phyloP scores from a whole-genome alignment of 768 basidiomycete species.

The Xerocomellus dryophilus region DNA sequence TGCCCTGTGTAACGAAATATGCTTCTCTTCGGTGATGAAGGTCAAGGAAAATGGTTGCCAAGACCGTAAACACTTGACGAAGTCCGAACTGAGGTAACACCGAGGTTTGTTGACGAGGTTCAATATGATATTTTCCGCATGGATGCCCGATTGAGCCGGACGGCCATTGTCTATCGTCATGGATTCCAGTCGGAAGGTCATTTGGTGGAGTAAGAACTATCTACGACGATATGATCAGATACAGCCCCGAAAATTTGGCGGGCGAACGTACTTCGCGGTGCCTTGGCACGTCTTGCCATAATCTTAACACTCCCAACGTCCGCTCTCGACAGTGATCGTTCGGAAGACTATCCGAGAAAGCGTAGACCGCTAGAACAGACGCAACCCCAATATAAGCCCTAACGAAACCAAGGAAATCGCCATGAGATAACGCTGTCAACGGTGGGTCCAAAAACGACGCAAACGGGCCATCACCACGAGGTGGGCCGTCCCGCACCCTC shows the following conservation, averaged over 20 bases:
- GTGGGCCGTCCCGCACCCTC: constrained; percentile 14
- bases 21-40: constrained; percentile 59
- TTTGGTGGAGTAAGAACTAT: constrained; percentile 73
- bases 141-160: constrained; percentile 59
- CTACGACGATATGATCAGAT: constrained; percentile 35
- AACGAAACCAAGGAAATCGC: constrained; percentile 61
- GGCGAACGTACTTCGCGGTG: constrained; percentile 64
- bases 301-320: constrained; percentile 51
- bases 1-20: constrained; percentile 54
- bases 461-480: constrained; percentile 30
- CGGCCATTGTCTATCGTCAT: constrained; percentile 62
- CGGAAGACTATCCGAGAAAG: constrained; percentile 78
- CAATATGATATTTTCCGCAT: constrained; percentile 66
- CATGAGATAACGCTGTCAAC: constrained; percentile 37
- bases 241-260: constrained; percentile 6
- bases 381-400: constrained; percentile 67
- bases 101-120: constrained; percentile 59
- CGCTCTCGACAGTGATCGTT: constrained; percentile 62
- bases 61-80: constrained; percentile 57
- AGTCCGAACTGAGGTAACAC: constrained; percentile 56
- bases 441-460: constrained; percentile 38
- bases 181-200: constrained; percentile 69
- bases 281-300: constrained; percentile 48
- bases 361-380: constrained; percentile 65
- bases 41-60: constrained; percentile 58